Evolutionary conservation across 2,329 filamentous ascomycete species (phyloP).

Genomic region (Aspergillus piperis): DNA sequence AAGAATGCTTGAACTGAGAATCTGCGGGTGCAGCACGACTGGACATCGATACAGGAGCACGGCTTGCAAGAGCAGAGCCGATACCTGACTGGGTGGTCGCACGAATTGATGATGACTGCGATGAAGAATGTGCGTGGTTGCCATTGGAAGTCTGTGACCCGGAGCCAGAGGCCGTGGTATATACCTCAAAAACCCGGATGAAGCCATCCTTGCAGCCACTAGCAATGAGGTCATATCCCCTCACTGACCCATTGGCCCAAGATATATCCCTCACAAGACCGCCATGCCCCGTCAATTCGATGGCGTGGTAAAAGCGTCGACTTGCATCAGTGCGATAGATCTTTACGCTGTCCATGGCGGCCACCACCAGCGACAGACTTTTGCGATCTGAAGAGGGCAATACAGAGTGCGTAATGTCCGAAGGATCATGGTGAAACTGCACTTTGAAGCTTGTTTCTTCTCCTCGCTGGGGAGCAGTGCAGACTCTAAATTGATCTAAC

Average conservation of each 20-base stretch:
- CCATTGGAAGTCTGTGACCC: constrained; percentile 29
- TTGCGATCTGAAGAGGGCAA: constrained; percentile 79
- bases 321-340: constrained; percentile 75
- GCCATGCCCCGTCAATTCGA: constrained; percentile 71
- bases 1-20: constrained; percentile 44
- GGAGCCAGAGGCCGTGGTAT: constrained; percentile 37
- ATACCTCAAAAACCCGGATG: constrained; percentile 77
- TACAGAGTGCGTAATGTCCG: constrained; percentile 70
- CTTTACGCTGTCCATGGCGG: constrained; percentile 78
- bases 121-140: constrained; percentile 28
- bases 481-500: constrained; percentile 75
- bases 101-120: constrained; percentile 32
- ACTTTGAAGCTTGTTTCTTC: constrained; percentile 87
- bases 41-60: constrained; percentile 30
- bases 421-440: constrained; percentile 82
- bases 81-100: constrained; percentile 45
- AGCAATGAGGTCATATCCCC: constrained; percentile 86
- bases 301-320: constrained; percentile 82
- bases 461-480: constrained; percentile 68
- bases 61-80: constrained; percentile 43
- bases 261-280: constrained; percentile 82
- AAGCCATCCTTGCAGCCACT: constrained; percentile 91
- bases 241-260: constrained; percentile 89
- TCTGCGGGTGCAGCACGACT: constrained; percentile 39
- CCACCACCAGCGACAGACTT: constrained; percentile 78